Base-by-base conservation (phyloP, 768 basidiomycete species). In the Leccinellum rugosiceps region DNA sequence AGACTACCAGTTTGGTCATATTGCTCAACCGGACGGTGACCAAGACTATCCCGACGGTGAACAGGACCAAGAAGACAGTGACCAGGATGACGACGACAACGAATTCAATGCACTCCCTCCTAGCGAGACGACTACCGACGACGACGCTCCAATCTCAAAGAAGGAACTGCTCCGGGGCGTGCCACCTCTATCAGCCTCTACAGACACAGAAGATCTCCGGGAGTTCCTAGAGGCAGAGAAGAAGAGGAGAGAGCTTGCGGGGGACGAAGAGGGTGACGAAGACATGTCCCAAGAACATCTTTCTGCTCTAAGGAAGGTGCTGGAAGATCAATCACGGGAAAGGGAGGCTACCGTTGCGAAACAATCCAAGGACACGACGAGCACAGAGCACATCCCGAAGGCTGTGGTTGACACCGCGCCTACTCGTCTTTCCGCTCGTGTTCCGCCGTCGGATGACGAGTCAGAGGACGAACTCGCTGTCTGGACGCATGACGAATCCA, bases 181-280 rank as follows among this genome's bases (percentile, higher is more conserved):
- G 58, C 80, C 79, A 65, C 82, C 80, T 15, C 75, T 78, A 34
- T 72, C 72, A 1, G 71, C 70, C 34, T 70, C 83, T 1, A 75
- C 75, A 10, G 84, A 87, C 62, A 83, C 83, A 11, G 78, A 83
- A 48, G 88, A 88, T 65, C 74, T 91, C 50, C 72, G 72, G 50
- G 84, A 85, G 26, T 92, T 91, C 54, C 58, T 90, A 65, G 82
- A 85, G 56, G 85, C 83, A 1, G 90, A 91, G 67, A 72, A 67
- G 63, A 71, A 63, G 59, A 75, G 83, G 50, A 81, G 75, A 63
- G 82, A 80, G 55, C 53, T 77, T 51, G 63, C 59, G 6, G 65
- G 67, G 13, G 71, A 67, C 4, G 72, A 65, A 30, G 64, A 63
- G n/a, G 68, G 68, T 0, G 67, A 67, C 2, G 67, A 58, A 25